Percentiles rank a stretch among this genome's conserved stretches.
phyloP scores from a whole-genome alignment of 345 rosid genomes.

The Psidium guajava region DNA sequence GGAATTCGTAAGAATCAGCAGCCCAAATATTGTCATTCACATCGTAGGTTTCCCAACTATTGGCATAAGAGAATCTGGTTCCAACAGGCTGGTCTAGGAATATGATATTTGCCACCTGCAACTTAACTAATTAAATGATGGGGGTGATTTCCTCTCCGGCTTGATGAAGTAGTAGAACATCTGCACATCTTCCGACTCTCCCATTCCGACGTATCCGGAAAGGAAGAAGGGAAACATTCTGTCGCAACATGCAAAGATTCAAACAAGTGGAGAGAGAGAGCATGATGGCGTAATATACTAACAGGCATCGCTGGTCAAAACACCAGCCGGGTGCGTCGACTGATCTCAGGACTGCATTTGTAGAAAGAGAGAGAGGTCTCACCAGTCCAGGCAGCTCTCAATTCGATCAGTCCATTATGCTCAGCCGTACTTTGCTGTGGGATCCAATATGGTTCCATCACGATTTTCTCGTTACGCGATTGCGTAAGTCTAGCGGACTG shows the following conservation, averaged over 20 bases:
- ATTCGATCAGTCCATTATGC: too few species aligned
- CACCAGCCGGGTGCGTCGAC: too few species aligned
- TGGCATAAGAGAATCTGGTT: conserved; percentile 29
- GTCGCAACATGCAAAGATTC: not conserved
- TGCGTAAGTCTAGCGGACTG: too few species aligned
- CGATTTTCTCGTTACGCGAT: too few species aligned
- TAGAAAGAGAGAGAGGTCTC: too few species aligned
- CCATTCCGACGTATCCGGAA: conserved; percentile 5
- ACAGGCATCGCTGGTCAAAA: too few species aligned
- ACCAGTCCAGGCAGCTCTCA: too few species aligned
- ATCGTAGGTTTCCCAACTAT: not conserved
- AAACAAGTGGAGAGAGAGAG: not conserved
- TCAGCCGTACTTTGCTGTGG: too few species aligned
- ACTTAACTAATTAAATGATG: not conserved
- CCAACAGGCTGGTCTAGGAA: conserved; percentile 30
- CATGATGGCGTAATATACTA: not conserved
- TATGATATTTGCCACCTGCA: conserved; percentile 20
- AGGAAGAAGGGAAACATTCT: not conserved
- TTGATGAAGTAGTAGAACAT: conserved; percentile 7
- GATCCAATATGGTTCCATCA: too few species aligned
- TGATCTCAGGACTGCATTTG: too few species aligned
- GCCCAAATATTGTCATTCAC: conserved; percentile 8
- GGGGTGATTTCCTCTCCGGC: conserved; percentile 1
- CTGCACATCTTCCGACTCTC: conserved; percentile 3
- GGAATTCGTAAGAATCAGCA: conserved; percentile 3